Conservation (phyloP, 139 green algal genomes). For the Closterium sp. region DNA sequence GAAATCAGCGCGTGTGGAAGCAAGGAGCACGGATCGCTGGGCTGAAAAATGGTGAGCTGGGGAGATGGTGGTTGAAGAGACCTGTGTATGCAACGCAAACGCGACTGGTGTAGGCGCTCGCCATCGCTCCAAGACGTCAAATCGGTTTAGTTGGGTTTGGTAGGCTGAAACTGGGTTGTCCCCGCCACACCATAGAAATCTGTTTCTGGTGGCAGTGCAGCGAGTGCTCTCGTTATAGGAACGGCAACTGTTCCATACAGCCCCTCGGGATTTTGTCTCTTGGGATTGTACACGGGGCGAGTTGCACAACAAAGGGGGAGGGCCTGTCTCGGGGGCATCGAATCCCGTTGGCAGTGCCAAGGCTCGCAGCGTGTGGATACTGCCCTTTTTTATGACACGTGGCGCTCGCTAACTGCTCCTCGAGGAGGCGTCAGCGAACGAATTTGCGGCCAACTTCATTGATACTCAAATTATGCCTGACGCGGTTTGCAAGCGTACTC, state of each 20-base stretch:
- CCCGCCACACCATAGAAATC: neutral
- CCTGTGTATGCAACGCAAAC: neutral
- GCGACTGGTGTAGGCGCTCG: too few relatives aligned
- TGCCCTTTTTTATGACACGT: neutral
- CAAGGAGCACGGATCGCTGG: neutral
- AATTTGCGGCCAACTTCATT: too few relatives aligned
- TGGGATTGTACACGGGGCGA: neutral
- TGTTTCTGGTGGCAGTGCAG: neutral
- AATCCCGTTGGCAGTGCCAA: neutral
- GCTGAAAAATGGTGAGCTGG: neutral
- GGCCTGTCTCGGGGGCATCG: neutral
- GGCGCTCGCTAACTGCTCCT: neutral
- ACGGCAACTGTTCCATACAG: neutral
- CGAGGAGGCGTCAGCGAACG: neutral
- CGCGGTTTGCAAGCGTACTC: too few relatives aligned
- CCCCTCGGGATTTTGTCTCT: neutral
- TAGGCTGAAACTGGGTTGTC: neutral
- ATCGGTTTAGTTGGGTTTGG: too few relatives aligned
- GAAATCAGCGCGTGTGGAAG: neutral
- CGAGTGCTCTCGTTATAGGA: neutral
- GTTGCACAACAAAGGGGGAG: neutral
- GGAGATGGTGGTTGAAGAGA: neutral
- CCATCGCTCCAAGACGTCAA: too few relatives aligned
- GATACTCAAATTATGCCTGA: too few relatives aligned
- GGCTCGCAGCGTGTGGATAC: neutral